phyloP scores from a whole-genome alignment of 495 filamentous ascomycete genomes.

The Arthonia radiata region DNA sequence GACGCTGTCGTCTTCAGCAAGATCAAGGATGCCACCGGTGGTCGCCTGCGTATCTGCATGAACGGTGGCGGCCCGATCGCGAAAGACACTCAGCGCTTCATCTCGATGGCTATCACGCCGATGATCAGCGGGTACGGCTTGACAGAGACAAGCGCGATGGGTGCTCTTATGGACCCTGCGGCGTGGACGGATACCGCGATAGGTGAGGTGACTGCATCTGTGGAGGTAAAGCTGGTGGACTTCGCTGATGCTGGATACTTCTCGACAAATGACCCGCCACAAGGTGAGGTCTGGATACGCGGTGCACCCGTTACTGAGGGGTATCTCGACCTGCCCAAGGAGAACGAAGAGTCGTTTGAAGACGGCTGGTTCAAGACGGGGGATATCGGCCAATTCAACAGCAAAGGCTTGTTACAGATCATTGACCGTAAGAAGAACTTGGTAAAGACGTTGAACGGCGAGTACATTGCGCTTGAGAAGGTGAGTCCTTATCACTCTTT shows the following conservation, averaged over 20 bases:
- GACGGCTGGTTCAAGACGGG: conserved; percentile 95
- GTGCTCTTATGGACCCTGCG: conserved; percentile 64
- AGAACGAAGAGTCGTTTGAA: conserved; percentile 48
- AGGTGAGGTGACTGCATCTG: conserved; percentile 53
- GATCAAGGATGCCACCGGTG: conserved; percentile 74
- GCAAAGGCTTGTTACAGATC: conserved; percentile 56
- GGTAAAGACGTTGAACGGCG: conserved; percentile 84
- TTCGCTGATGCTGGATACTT: conserved; percentile 84
- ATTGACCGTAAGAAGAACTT: conserved; percentile 98
- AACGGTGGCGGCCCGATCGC: conserved; percentile 72
- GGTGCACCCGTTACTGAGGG: conserved; percentile 44
- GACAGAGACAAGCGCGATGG: conserved; percentile 91
- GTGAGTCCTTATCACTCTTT: conserved; percentile 6
- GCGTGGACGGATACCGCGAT: conserved; percentile 70
- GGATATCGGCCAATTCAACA: conserved; percentile 78
- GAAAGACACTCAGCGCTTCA: conserved; percentile 67
- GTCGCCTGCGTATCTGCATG: conserved; percentile 54
- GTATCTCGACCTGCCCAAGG: conserved; percentile 65
- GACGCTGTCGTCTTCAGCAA: conserved; percentile 73
- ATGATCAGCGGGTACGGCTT: conserved; percentile 76
- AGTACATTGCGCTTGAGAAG: conserved; percentile 97
- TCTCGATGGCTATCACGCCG: conserved; percentile 47
- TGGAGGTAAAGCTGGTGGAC: conserved; percentile 90
- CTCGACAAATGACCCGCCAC: conserved; percentile 66
- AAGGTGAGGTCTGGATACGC: conserved; percentile 85